Evolutionary conservation across 768 basidiomycete genomes (phyloP), one percentile per base, ranked within the genome.

Genomic region (Leccinum longicurvipes): DNA sequence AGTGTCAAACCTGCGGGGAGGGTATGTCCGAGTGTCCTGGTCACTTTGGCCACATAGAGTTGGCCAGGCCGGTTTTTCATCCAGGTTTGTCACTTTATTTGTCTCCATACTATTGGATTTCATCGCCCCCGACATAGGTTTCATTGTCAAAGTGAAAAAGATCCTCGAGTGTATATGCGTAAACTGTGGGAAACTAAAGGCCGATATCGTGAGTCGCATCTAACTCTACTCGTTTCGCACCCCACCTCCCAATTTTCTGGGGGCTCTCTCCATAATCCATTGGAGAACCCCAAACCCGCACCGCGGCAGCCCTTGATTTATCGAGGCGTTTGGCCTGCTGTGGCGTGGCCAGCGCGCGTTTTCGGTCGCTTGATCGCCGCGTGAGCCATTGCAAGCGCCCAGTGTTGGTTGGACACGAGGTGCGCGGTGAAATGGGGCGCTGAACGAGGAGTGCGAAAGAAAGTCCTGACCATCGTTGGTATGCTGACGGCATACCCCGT

Each of bases 11-110:
- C 27, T 98, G 97, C 72, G 95, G 94, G 62, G 97, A 99, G 81
- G 96, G 95, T n/a, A 98, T 98, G 95, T 88, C 93, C 17, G 97
- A 98, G 72, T 99, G 97, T 77, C 95, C 97, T 25, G 97, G 97
- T 50, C 97, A 98, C 73, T 99, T 99, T 77, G 97, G 97, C 53
- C 95, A 98, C 72, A 93, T 99, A 67, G 97, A 99, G 76, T 77
- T 99, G 67, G 93, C 93, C 44, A 81, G 93, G 64, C 94, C 96
- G n/a, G 93, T 97, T 31, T 98, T 94, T 68, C 96, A 98, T 73
- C 89, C 93, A 73, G 93, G 93, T 92, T 73, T 60, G 86, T 80
- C 24, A 10, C 24, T 8, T 53, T 6, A 25, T 9, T n/a, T 47
- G 9, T 55, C 51, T 42, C 39, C 52, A 19, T 36, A 4, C 19